Evolutionary conservation across 805 yeast genomes (phyloP), one percentile per base, ranked within the genome.

Genomic region (Nakazawaea ernobii): DNA sequence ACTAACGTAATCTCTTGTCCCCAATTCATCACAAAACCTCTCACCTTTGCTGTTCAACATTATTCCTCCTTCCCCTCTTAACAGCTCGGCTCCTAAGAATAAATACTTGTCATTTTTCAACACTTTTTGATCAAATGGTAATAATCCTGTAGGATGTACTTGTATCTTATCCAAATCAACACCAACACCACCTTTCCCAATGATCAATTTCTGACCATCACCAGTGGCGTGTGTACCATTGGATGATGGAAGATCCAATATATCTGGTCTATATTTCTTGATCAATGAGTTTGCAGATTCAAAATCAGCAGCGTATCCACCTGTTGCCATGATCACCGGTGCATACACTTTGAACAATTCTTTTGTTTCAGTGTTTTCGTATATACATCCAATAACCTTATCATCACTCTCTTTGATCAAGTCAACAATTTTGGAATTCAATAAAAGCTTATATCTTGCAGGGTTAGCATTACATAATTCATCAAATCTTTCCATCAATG

Each of bases 221-320:
- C 84, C 82, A 8, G 83, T 77, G 11, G 83, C 82, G 52, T 77
- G 82, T 30, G 68, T 71, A 8, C 84, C 82, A 56, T 81, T 81
- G 11, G 86, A 80, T 1, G 82, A 71, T 1, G 86, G 82, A 35
- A 76, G 70, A 43, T 70, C 71, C 43, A 70, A 64, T 45, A 80
- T 68, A 53, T 80, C 85, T 0, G 85, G 85, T 37, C 84, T 65
- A 54, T 75, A 77, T 62, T 78, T 76, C 45, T 70, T 65, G 50
- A 80, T 62, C 43, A 81, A 63, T 14, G 82, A 75, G 52, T 74
- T 68, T 26, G 52, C 52, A 1, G 65, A 62, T 42, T 71, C 70
- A 54, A 75, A 77, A 57, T 80, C 84, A 11, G 85, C 86, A 4
- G 86, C 84, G 57, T 76, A 80, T 13, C 86, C 86, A 30, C 86